Evolutionary conservation across 176 grass and related monocot species (phyloP), one percentile per base, ranked within the genome.

Genomic region (Bolboschoenus planiculmis): DNA sequence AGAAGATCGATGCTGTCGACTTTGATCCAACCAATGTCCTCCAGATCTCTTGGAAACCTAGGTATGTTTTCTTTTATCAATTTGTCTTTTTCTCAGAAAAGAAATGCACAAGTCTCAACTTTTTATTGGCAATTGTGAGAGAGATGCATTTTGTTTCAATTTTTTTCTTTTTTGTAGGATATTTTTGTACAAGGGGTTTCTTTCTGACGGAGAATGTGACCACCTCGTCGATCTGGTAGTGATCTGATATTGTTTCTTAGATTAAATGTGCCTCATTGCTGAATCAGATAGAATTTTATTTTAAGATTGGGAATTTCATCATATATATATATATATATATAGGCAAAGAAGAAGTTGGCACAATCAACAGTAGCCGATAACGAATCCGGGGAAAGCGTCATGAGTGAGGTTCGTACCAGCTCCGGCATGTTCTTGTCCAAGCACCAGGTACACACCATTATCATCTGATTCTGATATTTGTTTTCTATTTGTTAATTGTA

Each of bases 361-460:
- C 68, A 85, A 67, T 85, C 84, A 66, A 70, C 76, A 2, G 84
- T 85, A 7, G 84, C 84, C 0, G 84, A 85, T 56, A 85, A 85
- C n/a, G 50, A 78, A 79, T 85, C 84, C 9, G 84, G 84, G n/a
- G 61, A 85, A 51, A 80, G 84, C 24, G 4, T 85, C 58, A 42
- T 42, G 59, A 85, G 84, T 42, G 62, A 80, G 15, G 84, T 85
- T 62, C 84, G 84, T 77, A 85, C 84, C 74, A 85, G 74, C 31
- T 85, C 84, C 14, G 75, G 84, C 58, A 85, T 85, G 84, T 85
- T 85, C 84, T 85, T 85, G 29, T 37, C 11, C n/a, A 85, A 85
- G 56, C 71, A 43, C 36, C 84, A 85, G 84, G 84, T 85, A 85
- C 20, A 9, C 39, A 2, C 11, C 56, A 82, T 63, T 43, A 53